Conservation (phyloP, 1,284 basidiomycete species). For the Ceratobasidium sp. region DNA sequence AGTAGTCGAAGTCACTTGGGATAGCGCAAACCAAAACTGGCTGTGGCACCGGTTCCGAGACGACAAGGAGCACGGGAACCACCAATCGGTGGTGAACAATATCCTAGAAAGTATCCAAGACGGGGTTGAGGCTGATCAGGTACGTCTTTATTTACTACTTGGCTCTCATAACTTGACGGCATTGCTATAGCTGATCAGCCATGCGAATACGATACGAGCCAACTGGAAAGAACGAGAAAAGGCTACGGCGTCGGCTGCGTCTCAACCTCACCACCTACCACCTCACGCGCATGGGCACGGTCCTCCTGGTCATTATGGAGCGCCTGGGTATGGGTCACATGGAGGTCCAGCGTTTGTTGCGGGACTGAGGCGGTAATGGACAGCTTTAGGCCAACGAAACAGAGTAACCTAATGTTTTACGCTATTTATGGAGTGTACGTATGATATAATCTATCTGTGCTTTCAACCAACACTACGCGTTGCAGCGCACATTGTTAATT, state of each 20-base stretch:
- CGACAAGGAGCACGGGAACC: slow-evolving; percentile 92
- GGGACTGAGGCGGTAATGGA: slow-evolving; percentile 9
- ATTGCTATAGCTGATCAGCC: slow-evolving; percentile 51
- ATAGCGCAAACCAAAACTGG: slow-evolving; percentile 75
- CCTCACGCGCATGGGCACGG: not conserved
- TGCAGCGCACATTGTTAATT: too few species aligned
- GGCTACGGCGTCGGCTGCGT: not conserved
- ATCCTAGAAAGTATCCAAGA: slow-evolving; percentile 90
- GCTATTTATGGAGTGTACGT: not conserved
- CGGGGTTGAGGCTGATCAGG: slow-evolving; percentile 87
- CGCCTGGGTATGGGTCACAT: slow-evolving; percentile 17
- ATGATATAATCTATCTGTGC: too few species aligned
- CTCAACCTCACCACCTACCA: not conserved
- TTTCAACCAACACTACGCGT: too few species aligned
- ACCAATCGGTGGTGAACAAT: slow-evolving; percentile 82
- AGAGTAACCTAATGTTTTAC: not conserved
- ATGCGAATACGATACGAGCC: slow-evolving; percentile 54
- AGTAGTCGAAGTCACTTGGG: slow-evolving; percentile 95
- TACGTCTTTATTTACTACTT: slow-evolving; percentile 58
- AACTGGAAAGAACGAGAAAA: slow-evolving; percentile 57
- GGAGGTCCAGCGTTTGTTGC: slow-evolving; percentile 38
- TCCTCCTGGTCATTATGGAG: slow-evolving; percentile 14
- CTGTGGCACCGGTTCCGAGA: slow-evolving; percentile 91
- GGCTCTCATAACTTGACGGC: not conserved
- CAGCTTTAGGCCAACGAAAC: not conserved